phyloP scores from a whole-genome alignment of 2,329 filamentous ascomycete species.

The Phialocephala sp. region DNA sequence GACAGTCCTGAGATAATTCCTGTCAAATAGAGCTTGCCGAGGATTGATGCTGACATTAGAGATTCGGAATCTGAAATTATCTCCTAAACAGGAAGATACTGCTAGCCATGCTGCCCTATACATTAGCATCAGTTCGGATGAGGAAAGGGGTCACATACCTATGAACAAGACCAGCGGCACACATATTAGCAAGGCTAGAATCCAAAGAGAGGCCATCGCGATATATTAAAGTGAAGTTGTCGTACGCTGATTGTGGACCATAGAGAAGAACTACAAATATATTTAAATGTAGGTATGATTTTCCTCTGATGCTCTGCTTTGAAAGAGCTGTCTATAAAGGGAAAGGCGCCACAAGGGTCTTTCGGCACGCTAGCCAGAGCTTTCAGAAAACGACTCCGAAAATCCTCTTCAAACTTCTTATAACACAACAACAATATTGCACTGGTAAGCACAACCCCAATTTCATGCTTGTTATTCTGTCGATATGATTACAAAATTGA shows the following conservation, averaged over 20 bases:
- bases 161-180: slow-evolving; percentile 38
- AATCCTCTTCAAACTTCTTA: slow-evolving; percentile 11
- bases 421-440: slow-evolving; percentile 18
- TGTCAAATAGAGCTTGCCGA: slow-evolving; percentile 40
- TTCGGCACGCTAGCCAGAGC: slow-evolving; percentile 12
- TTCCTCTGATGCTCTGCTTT: background rate
- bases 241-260: background rate
- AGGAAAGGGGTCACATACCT: slow-evolving; percentile 33
- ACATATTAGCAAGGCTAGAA: slow-evolving; percentile 34
- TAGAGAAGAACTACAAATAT: background rate
- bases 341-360: slow-evolving; percentile 7
- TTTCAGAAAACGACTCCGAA: slow-evolving; percentile 18
- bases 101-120: slow-evolving; percentile 41
- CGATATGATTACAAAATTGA: slow-evolving; percentile 70
- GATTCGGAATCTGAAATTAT: slow-evolving; percentile 37
- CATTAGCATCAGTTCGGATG: slow-evolving; percentile 13
- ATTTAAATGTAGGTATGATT: too few species aligned
- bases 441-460: slow-evolving; percentile 21
- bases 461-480: slow-evolving; percentile 18
- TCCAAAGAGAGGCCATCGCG: slow-evolving; percentile 34
- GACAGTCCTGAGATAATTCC: slow-evolving; percentile 41
- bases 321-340: slow-evolving; percentile 9
- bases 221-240: too few species aligned
- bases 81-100: slow-evolving; percentile 44
- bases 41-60: slow-evolving; percentile 37